phyloP scores from a whole-genome alignment of 2,329 filamentous ascomycete species.

The Apiospora phragmitis region DNA sequence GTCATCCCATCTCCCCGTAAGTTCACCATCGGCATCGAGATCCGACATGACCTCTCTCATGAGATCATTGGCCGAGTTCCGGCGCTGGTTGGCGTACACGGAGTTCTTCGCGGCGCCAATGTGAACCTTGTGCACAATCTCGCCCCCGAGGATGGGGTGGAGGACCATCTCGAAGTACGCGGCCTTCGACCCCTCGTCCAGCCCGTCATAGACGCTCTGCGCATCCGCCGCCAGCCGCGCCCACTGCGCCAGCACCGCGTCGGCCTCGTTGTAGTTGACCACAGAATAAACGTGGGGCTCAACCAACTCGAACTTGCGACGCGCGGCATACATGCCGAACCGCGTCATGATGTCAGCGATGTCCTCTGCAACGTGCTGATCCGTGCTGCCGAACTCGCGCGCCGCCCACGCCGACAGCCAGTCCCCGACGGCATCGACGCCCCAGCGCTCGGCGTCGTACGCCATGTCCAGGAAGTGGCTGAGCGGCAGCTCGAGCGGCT shows the following conservation, averaged over 20 bases:
- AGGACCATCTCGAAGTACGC: conserved; percentile 64
- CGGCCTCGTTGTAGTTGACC: conserved; percentile 63
- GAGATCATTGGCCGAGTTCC: conserved; percentile 52
- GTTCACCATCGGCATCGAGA: conserved; percentile 57
- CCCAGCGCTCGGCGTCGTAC: conserved; percentile 61
- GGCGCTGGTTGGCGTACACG: conserved; percentile 50
- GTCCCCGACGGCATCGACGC: conserved; percentile 52
- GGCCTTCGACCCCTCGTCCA: conserved; percentile 50
- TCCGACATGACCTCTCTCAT: conserved; percentile 51
- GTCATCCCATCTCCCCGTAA: conserved; percentile 58
- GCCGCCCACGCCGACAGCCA: conserved; percentile 60
- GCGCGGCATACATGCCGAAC: conserved; percentile 56
- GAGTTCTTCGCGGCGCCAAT: conserved; percentile 50
- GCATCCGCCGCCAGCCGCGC: conserved; percentile 51
- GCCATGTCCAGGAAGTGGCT: conserved; percentile 68
- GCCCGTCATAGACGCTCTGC: conserved; percentile 53
- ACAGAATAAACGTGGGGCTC: conserved; percentile 57
- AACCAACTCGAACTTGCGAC: conserved; percentile 61
- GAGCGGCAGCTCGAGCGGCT: conserved; percentile 64
- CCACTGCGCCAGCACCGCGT: conserved; percentile 56
- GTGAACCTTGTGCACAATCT: conserved; percentile 54
- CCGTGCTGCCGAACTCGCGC: conserved; percentile 56
- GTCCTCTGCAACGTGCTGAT: conserved; percentile 43
- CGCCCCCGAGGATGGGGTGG: conserved; percentile 58
- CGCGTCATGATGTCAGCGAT: conserved; percentile 54